Base-by-base conservation (phyloP, 2,329 filamentous ascomycete species). In the Pezicula neosporulosa region DNA sequence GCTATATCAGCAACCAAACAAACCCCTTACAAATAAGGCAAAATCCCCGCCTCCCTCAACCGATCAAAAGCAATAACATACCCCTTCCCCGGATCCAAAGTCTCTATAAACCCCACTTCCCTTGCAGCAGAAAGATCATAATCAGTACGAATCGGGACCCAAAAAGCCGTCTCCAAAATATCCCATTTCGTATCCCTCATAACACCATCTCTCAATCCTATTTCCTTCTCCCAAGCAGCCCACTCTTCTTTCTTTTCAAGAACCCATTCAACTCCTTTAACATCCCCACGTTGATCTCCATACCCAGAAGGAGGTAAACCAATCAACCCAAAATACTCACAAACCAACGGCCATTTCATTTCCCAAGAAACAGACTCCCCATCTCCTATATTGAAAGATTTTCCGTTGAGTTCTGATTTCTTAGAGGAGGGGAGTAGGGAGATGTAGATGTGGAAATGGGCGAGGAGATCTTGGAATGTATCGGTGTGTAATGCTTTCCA, bases 401-500 rank as follows among this genome's bases (percentile, higher is more conserved):
- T 50, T 0, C 54, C 55, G n/a, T 2, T 60, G 38, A 3, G 56
- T 57, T 46, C 55, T 46, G 12, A 13, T 19, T 43, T 43, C 10
- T 52, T 44, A 24, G 24, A 24, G 24, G 24, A 6, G 1, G 46
- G 47, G 18, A 49, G 44, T 3, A 66, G n/a, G 1, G 61, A 63
- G 0, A 57, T 56, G 41, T 60, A 65, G 35, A 67, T 59, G 28
- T 65, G 57, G 2, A 61, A 55, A 1, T 50, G 53, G 6, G 59
- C 53, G 2, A 55, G 43, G 9, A 37, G 19, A 18, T 47, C 69
- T 56, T 71, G 69, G 16, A 57, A 66, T 3, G 64, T 67, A 52
- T 68, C 63, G 28, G 68, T 71, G 56, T 61, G 62, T 4, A 63
- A 60, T 35, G 60, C 60, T 8, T 50, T 52, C 53, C 59, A 72